phyloP scores from a whole-genome alignment of 495 filamentous ascomycete genomes.

The Aspergillus sparsus region DNA sequence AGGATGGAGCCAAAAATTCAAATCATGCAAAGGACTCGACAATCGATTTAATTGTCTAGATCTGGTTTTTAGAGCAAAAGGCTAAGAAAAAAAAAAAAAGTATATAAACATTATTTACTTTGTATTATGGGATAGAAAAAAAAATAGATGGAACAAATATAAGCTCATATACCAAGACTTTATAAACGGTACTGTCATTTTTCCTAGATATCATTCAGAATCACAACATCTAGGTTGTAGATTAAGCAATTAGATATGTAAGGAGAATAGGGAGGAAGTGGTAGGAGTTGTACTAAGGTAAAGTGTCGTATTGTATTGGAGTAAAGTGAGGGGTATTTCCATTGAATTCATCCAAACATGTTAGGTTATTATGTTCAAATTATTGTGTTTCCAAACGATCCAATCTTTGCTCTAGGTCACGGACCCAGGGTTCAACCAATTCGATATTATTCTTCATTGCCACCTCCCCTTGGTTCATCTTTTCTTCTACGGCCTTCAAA shows the following conservation, averaged over 20 bases:
- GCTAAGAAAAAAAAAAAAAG: background rate
- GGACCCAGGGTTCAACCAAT: slow-evolving; percentile 84
- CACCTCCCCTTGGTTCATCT: slow-evolving; percentile 66
- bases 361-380: background rate
- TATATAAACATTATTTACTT: too few species aligned
- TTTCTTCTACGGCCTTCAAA: slow-evolving; percentile 73
- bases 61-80: background rate
- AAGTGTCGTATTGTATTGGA: background rate
- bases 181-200: too few species aligned
- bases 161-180: too few species aligned
- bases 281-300: background rate
- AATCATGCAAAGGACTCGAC: slow-evolving; percentile 31
- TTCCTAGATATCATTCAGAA: too few species aligned
- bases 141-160: too few species aligned
- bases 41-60: background rate
- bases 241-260: background rate
- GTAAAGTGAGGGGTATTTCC: slow-evolving; percentile 17
- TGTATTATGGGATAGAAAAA: too few species aligned
- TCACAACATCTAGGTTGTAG: too few species aligned
- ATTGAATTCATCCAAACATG: background rate
- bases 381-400: slow-evolving; percentile 44
- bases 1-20: slow-evolving; percentile 43
- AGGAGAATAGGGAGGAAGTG: background rate
- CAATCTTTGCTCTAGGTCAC: slow-evolving; percentile 77
- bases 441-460: slow-evolving; percentile 76